phyloP scores from a whole-genome alignment of 1,284 basidiomycete species.

The Exsudoporus floridanus region DNA sequence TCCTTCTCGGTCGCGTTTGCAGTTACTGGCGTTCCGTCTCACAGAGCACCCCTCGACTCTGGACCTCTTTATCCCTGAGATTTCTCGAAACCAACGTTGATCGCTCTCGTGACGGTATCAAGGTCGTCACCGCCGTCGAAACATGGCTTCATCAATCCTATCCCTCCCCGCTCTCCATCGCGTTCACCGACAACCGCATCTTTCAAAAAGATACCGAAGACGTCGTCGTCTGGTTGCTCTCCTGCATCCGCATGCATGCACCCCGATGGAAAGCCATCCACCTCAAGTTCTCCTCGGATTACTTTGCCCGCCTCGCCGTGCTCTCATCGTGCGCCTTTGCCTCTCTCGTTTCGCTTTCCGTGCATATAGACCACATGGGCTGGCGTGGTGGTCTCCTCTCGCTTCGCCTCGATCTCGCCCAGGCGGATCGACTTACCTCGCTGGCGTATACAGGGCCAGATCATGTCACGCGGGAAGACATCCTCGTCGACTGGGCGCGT shows the following conservation, averaged over 20 bases:
- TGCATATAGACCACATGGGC: conserved; percentile 32
- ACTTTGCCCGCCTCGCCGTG: conserved; percentile 18
- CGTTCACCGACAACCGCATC: conserved; percentile 28
- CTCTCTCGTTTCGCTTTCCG: conserved; percentile 24
- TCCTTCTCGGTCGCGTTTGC: conserved; percentile 27
- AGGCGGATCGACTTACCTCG: conserved; percentile 20
- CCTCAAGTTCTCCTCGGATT: conserved; percentile 31
- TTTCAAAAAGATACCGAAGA: conserved; percentile 27
- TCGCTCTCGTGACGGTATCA: conserved; percentile 23
- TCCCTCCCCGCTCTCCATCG: conserved; percentile 25
- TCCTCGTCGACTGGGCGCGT: conserved; percentile 24
- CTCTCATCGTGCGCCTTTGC: conserved; percentile 26
- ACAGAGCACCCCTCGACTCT: conserved; percentile 17
- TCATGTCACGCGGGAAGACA: conserved; percentile 22
- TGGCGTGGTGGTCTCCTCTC: conserved; percentile 27
- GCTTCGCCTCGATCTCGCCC: conserved; percentile 21
- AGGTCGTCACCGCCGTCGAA: conserved; percentile 16
- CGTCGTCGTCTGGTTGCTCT: conserved; percentile 24
- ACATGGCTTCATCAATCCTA: conserved; percentile 26
- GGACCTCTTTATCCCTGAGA: conserved; percentile 24
- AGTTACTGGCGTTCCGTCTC: conserved; percentile 23
- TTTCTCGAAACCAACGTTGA: conserved; percentile 26
- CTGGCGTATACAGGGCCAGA: conserved; percentile 30
- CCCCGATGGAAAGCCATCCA: conserved; percentile 27
- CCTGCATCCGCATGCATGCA: conserved; percentile 18